These are phyloP conservation scores for Acacia melanoxylon DNA, from an alignment of 306 rosid genomes.

Conservation along the genomic window DNA sequence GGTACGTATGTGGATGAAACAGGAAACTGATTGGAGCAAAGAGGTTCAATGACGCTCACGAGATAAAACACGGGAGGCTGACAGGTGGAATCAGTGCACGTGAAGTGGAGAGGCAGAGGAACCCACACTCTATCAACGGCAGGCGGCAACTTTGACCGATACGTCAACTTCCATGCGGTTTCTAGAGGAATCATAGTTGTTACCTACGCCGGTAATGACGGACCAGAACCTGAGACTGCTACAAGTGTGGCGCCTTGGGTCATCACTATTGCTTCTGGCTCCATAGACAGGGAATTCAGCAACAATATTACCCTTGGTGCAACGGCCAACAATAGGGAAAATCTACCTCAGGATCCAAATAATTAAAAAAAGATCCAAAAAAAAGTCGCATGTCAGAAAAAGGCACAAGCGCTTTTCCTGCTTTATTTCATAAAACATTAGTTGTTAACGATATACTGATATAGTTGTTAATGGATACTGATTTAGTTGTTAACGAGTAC, in stretches of 20 bases:
- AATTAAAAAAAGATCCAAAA: too few species aligned
- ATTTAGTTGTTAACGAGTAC: too few species aligned
- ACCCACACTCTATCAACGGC: not conserved
- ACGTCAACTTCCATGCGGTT: conserved; percentile 56
- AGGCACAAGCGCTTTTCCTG: too few species aligned
- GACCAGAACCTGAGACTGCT: not conserved
- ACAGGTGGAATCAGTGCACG: not conserved
- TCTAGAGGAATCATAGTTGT: conserved; percentile 44
- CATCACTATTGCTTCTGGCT: not conserved
- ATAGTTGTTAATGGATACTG: too few species aligned
- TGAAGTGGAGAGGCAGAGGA: not conserved
- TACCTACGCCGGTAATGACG: not conserved
- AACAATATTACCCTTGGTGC: conserved; percentile 33
- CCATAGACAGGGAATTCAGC: not conserved
- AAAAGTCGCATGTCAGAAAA: too few species aligned
- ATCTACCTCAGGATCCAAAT: too few species aligned
- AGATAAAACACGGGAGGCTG: not conserved
- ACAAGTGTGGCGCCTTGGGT: not conserved
- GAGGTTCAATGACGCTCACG: not conserved
- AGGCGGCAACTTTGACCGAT: not conserved
- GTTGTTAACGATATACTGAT: too few species aligned
- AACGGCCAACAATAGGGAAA: not conserved
- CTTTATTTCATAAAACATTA: too few species aligned
- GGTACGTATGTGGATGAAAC: not conserved
- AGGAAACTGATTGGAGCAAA: not conserved